Conservation (phyloP, 2,329 filamentous ascomycete species). For the Colletotrichum eleusines region DNA sequence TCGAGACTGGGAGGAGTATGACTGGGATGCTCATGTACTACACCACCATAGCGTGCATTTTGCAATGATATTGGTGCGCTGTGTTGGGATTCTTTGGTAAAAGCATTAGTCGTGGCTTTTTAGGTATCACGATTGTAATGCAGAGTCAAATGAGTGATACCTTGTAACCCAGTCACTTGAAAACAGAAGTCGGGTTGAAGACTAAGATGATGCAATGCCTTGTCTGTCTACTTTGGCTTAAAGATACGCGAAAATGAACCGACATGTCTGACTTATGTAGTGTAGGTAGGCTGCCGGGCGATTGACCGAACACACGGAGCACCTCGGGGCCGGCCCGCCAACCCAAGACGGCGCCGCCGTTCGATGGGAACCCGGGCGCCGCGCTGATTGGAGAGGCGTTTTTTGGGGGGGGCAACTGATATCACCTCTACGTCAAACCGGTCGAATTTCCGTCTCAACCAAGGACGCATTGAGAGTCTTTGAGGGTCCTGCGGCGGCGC, state of each 20-base stretch:
- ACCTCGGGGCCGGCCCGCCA: constrained; percentile 4
- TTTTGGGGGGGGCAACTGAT: constrained; percentile 19
- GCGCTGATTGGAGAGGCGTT: constrained; percentile 11
- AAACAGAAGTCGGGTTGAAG: not conserved
- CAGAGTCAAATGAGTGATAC: constrained; percentile 41
- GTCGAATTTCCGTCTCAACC: constrained; percentile 18
- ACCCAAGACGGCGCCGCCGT: not conserved
- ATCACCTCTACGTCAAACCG: constrained; percentile 38
- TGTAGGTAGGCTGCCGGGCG: not conserved
- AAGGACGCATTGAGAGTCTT: constrained; percentile 12
- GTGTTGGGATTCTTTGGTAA: constrained; percentile 21
- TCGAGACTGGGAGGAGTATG: constrained; percentile 24
- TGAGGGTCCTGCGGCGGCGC: constrained; percentile 17
- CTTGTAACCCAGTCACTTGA: constrained; percentile 30
- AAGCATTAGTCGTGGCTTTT: constrained; percentile 28
- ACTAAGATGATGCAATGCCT: not conserved
- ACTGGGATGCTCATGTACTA: constrained; percentile 27
- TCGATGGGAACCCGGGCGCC: not conserved
- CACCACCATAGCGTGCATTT: constrained; percentile 19
- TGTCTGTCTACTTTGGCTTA: not conserved
- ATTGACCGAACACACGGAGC: constrained; percentile 27
- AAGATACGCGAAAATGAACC: not conserved
- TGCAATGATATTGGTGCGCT: constrained; percentile 22
- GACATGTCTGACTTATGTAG: not conserved
- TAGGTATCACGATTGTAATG: constrained; percentile 24